phyloP scores from a whole-genome alignment of 2,329 filamentous ascomycete genomes.

The Aspergillus ibericus region DNA sequence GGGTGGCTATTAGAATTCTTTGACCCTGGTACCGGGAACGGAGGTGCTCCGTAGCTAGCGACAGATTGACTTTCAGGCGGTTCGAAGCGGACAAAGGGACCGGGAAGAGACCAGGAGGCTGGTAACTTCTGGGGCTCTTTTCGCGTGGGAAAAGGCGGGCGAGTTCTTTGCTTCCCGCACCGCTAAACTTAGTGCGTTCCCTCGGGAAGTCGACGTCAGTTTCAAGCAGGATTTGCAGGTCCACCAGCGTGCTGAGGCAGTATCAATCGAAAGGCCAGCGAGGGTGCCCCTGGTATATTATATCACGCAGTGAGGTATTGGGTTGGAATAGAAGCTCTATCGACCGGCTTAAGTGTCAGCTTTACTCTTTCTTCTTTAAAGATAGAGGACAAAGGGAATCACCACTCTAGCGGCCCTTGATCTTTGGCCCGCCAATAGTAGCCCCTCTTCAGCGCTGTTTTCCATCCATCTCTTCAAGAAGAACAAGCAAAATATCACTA shows the following conservation, averaged over 20 bases:
- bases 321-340: neutral
- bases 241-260: neutral
- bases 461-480: neutral
- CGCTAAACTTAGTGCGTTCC: constrained; percentile 21
- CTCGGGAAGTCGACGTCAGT: constrained; percentile 11
- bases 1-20: constrained; percentile 7
- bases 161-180: constrained; percentile 19
- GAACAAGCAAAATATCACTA: constrained; percentile 4
- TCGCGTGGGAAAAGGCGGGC: constrained; percentile 24
- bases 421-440: neutral
- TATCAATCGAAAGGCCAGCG: neutral
- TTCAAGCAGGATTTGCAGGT: constrained; percentile 16
- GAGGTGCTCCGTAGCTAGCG: constrained; percentile 11
- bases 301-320: neutral
- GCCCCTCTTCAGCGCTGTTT: neutral
- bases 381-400: neutral
- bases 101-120: constrained; percentile 24
- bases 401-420: neutral
- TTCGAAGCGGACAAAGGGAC: constrained; percentile 19
- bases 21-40: constrained; percentile 11
- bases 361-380: neutral
- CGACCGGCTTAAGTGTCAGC: neutral
- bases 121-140: constrained; percentile 29
- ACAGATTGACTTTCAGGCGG: constrained; percentile 22
- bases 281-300: neutral